Conservation (phyloP, 805 yeast species). For the Candida caryicola region DNA sequence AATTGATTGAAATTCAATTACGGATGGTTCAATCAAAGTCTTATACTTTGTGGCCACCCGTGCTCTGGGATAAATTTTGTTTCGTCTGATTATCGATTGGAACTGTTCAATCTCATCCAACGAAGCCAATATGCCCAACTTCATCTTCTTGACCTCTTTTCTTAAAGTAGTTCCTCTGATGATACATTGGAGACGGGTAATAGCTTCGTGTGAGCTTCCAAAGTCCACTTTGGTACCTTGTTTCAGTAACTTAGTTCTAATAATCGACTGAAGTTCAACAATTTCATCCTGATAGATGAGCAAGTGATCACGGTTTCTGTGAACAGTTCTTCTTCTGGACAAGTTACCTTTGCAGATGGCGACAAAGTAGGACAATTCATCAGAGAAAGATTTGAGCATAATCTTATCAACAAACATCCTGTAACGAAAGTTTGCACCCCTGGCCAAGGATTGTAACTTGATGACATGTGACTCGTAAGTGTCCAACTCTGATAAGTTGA, state of each 20-base stretch:
- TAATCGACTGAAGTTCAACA: slow-evolving; percentile 39
- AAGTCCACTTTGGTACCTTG: slow-evolving; percentile 7
- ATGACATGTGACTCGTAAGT: slow-evolving; percentile 29
- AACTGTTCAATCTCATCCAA: slow-evolving; percentile 25
- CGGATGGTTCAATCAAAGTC: slow-evolving; percentile 17
- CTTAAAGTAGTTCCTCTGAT: slow-evolving; percentile 42
- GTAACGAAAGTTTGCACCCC: slow-evolving; percentile 69
- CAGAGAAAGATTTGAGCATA: slow-evolving; percentile 55
- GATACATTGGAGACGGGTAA: slow-evolving; percentile 39
- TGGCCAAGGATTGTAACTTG: slow-evolving; percentile 62
- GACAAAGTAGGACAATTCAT: slow-evolving; percentile 48
- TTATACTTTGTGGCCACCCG: slow-evolving; percentile 22
- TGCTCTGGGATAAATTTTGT: slow-evolving; percentile 17
- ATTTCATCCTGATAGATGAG: slow-evolving; percentile 28
- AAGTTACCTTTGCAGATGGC: slow-evolving; percentile 51
- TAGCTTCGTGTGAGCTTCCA: slow-evolving; percentile 13
- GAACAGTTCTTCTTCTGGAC: slow-evolving; percentile 29
- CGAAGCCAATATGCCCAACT: slow-evolving; percentile 6
- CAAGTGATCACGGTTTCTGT: slow-evolving; percentile 34
- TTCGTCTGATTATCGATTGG: slow-evolving; percentile 37
- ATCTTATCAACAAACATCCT: slow-evolving; percentile 59
- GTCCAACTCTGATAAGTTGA: slow-evolving; percentile 1
- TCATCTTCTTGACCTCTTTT: slow-evolving; percentile 12
- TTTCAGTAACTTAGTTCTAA: slow-evolving; percentile 26
- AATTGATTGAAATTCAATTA: slow-evolving; percentile 30